Conservation (phyloP, 768 basidiomycete genomes). For the Hortiboletus flavorubellus region DNA sequence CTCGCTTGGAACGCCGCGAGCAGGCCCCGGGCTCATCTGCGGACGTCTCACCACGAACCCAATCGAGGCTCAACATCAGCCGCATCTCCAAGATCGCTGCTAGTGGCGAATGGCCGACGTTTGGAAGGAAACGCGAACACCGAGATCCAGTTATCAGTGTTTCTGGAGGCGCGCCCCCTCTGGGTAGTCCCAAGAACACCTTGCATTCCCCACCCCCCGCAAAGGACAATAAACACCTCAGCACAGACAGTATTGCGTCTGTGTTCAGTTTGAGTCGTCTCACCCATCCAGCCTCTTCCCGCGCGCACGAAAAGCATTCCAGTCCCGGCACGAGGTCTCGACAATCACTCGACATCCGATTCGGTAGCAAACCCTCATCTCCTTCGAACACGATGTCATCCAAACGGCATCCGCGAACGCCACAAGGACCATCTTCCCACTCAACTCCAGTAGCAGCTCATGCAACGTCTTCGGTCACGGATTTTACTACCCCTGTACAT, state of each 20-base stretch:
- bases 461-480: constrained; percentile 12
- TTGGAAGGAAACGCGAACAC: constrained; percentile 28
- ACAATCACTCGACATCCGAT: constrained; percentile 16
- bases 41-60: constrained; percentile 13
- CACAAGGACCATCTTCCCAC: constrained; percentile 22
- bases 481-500: constrained; percentile 28
- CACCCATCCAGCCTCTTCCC: constrained; percentile 9
- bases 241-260: constrained; percentile 19
- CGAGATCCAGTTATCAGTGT: constrained; percentile 10
- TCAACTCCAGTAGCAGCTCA: constrained; percentile 14
- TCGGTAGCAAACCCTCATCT: constrained; percentile 29
- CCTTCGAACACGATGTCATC: constrained; percentile 29
- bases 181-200: constrained; percentile 7
- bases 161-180: constrained; percentile 12
- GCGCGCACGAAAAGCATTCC: constrained; percentile 6
- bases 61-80: constrained; percentile 8
- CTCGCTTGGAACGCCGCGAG: not conserved
- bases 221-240: constrained; percentile 12
- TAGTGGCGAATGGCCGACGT: constrained; percentile 35
- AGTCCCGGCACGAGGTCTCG: constrained; percentile 16
- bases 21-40: not conserved
- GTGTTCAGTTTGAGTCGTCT: constrained; percentile 19
- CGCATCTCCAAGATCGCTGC: constrained; percentile 19
- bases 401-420: constrained; percentile 23
- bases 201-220: constrained; percentile 22